These are phyloP conservation scores for Aspergillus nomiae DNA, from an alignment of 2,329 filamentous ascomycete genomes.

Conservation along the genomic window DNA sequence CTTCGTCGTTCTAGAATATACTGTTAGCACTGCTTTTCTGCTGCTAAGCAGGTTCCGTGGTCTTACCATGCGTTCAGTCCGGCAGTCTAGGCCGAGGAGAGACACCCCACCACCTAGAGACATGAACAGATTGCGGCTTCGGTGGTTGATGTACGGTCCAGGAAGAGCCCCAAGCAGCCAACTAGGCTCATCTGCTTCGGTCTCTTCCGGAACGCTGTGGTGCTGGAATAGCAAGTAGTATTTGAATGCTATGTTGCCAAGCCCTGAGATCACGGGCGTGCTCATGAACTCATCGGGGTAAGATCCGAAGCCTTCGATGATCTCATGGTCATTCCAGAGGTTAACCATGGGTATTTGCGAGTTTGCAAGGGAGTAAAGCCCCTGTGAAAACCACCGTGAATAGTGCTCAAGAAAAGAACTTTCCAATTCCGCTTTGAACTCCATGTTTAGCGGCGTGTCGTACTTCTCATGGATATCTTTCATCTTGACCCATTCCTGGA, in stretches of 20 bases:
- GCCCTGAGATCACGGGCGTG: constrained; percentile 82
- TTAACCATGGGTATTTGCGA: constrained; percentile 98
- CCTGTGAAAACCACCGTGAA: constrained; percentile 93
- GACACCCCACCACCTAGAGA: constrained; percentile 76
- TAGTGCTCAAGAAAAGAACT: constrained; percentile 86
- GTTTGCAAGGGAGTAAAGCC: constrained; percentile 87
- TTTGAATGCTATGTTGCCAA: constrained; percentile 93
- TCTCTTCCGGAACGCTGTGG: constrained; percentile 81
- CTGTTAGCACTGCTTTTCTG: constrained; percentile 23
- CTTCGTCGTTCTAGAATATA: constrained; percentile 63
- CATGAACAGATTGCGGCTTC: constrained; percentile 84
- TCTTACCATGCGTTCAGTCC: constrained; percentile 76
- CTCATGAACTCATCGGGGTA: constrained; percentile 92
- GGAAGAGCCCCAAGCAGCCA: constrained; percentile 80
- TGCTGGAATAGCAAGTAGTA: constrained; percentile 99
- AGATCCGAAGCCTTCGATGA: constrained; percentile 88
- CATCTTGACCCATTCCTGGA: constrained; percentile 81
- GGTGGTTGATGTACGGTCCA: constrained; percentile 87
- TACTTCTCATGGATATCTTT: constrained; percentile 81
- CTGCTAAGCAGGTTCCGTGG: neutral
- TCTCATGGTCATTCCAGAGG: constrained; percentile 94
- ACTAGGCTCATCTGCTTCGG: constrained; percentile 80
- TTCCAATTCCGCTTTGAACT: constrained; percentile 88
- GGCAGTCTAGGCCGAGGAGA: constrained; percentile 84
- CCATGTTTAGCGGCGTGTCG: constrained; percentile 71